Conservation (phyloP, 169 alveolate species). For the Pseudocohnilembus persalinus region DNA sequence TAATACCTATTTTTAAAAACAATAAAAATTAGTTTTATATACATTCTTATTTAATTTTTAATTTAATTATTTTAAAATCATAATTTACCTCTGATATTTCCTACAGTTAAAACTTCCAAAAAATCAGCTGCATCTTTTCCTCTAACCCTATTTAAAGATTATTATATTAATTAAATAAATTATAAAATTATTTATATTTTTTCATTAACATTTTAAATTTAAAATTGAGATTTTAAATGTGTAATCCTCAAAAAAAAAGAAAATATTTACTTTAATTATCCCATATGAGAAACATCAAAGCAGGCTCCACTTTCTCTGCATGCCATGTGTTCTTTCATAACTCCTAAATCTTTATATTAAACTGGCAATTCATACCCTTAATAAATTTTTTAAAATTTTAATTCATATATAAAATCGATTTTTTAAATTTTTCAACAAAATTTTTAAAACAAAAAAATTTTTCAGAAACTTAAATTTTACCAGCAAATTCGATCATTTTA, state of each 20-base stretch:
- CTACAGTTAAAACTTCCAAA: slow-evolving; percentile 30
- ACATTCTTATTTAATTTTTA: not conserved
- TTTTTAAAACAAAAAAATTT: too few relatives aligned
- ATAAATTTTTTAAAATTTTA: not conserved
- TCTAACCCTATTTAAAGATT: not conserved
- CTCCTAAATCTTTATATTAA: slow-evolving; percentile 55
- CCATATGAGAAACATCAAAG: slow-evolving; percentile 78
- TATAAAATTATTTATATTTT: too few relatives aligned
- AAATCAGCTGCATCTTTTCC: slow-evolving; percentile 36
- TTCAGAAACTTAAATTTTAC: slow-evolving; percentile 2
- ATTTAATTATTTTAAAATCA: not conserved
- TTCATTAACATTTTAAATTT: too few relatives aligned
- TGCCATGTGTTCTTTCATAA: slow-evolving; percentile 60
- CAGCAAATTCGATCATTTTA: slow-evolving; percentile 72
- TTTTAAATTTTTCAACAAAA: not conserved
- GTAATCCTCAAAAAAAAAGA: not conserved
- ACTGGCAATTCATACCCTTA: slow-evolving; percentile 74
- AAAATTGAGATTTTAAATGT: too few relatives aligned
- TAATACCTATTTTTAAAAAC: slow-evolving; percentile 22
- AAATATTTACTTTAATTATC: slow-evolving; percentile 25
- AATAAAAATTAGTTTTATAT: not conserved
- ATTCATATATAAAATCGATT: not conserved
- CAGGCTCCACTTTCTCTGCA: slow-evolving; percentile 53
- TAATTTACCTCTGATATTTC: slow-evolving; percentile 29
- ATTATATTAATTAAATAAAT: not conserved